Base-by-base conservation (phyloP, 176 grass and related monocot species). In the Avena atlantica region DNA sequence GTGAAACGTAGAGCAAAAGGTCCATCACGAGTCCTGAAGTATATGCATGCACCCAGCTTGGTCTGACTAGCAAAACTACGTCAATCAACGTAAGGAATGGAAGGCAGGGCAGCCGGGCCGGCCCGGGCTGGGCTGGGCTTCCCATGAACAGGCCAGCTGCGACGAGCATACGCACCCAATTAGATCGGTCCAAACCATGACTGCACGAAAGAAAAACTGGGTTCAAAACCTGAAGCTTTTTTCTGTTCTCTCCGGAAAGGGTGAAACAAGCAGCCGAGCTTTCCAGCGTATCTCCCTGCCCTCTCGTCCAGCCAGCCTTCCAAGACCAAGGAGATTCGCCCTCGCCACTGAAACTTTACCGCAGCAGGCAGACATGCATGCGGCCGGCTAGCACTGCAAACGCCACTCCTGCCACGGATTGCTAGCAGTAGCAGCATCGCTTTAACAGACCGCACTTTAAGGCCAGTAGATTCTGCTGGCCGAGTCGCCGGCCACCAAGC, bases 391-490 rank as follows among this genome's bases (percentile, higher is more conserved):
- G 51, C 51, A 57, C 55, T 7, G 55, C 55, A 56, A 48, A 48
- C 45, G 45, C 45, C 16, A 42, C 56, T 65, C 40, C 40, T 42
- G 62, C 62, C 57, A 66, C 24, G 69, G 29, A 78, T 24, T 34
- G 23, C 23, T 10, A 45, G 1, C 29, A 24, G 2, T 10, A 45
- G 1, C 29, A 24, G 2, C 9, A 37, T 29, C 14, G 64, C 81
- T 84, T 85, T 89, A 79, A 20, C 68, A 63, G 67, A 21, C n/a
- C 82, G 58, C 77, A 25, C 69, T 76, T 81, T 69, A 76, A 85
- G 59, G 64, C 13, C 4, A 34, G 15, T 45, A 85, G 76, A 50
- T 84, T 79, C 75, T 74, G 29, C 74, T n/a, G 24, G 20, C 64
- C 27, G 63, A 34, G 12, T 24, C 15, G 29, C 74, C 59, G 40